Evolutionary conservation across 176 grass and related monocot genomes (phyloP).

Genomic region (Hordeum vulgare): DNA sequence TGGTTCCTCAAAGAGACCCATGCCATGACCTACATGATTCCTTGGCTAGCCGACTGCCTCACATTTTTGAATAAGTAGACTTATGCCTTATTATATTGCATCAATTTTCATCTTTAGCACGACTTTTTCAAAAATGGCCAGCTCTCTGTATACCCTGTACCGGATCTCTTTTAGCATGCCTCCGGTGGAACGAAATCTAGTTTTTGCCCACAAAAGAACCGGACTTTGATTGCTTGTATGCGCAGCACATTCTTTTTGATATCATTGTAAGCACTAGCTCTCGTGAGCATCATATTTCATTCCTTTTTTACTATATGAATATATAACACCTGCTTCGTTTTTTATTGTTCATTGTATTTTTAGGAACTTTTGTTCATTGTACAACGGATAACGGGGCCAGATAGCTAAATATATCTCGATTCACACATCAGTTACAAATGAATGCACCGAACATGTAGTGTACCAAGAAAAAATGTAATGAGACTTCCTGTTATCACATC

Average conservation of each 20-base stretch:
- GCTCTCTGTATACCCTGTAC: conserved; percentile 11
- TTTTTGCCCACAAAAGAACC: background rate
- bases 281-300: background rate
- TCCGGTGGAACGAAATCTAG: conserved; percentile 21
- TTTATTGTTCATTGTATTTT: background rate
- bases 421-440: background rate
- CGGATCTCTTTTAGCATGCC: conserved; percentile 5
- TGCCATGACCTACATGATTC: conserved; percentile 35
- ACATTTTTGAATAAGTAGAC: conserved; percentile 17
- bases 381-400: background rate
- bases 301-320: background rate
- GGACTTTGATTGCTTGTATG: conserved; percentile 4
- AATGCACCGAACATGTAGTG: background rate
- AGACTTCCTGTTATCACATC: background rate
- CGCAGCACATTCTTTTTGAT: conserved; percentile 14
- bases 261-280: background rate
- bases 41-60: conserved; percentile 21
- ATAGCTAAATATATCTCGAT: background rate
- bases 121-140: conserved; percentile 1
- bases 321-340: no score
- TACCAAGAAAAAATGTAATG: background rate
- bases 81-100: background rate
- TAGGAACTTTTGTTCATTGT: background rate
- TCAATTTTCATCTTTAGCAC: background rate
- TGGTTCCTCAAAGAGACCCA: conserved; percentile 30